phyloP scores from a whole-genome alignment of 202 grass and related monocot species.

The Hordeum pubiflorum region DNA sequence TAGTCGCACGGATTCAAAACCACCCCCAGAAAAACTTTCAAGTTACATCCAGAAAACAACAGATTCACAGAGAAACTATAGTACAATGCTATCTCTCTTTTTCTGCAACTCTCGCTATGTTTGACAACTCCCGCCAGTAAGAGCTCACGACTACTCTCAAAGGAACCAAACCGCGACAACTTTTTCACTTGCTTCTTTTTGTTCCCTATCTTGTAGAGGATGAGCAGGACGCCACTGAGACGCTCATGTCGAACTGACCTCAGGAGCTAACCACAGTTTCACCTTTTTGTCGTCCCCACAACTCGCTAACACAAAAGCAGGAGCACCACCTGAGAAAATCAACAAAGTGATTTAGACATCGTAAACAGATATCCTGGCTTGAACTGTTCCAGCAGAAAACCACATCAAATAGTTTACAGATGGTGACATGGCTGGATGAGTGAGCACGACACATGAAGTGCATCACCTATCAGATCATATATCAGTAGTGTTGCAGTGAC shows the following conservation, averaged over 20 bases:
- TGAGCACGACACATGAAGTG: not conserved
- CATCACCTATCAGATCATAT: not conserved
- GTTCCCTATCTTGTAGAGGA: not conserved
- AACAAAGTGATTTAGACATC: not conserved
- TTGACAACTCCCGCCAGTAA: not conserved
- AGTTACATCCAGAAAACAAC: not conserved
- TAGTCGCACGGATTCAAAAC: not conserved
- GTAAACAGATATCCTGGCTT: not conserved
- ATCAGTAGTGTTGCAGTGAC: not conserved
- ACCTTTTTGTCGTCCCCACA: conserved; percentile 78
- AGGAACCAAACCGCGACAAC: not conserved
- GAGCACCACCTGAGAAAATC: conserved; percentile 44
- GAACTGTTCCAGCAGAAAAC: not conserved
- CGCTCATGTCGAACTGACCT: conserved; percentile 39
- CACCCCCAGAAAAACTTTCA: not conserved
- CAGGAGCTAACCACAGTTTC: conserved; percentile 80
- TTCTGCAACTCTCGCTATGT: not conserved
- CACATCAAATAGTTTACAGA: not conserved
- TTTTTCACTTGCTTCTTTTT: not conserved
- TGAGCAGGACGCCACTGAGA: not conserved
- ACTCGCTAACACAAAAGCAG: conserved; percentile 45
- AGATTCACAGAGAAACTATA: not conserved
- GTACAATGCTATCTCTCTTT: not conserved
- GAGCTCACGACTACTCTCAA: not conserved
- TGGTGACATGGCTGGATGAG: not conserved